phyloP scores from a whole-genome alignment of 768 basidiomycete genomes.

The Boletus barrowsii region DNA sequence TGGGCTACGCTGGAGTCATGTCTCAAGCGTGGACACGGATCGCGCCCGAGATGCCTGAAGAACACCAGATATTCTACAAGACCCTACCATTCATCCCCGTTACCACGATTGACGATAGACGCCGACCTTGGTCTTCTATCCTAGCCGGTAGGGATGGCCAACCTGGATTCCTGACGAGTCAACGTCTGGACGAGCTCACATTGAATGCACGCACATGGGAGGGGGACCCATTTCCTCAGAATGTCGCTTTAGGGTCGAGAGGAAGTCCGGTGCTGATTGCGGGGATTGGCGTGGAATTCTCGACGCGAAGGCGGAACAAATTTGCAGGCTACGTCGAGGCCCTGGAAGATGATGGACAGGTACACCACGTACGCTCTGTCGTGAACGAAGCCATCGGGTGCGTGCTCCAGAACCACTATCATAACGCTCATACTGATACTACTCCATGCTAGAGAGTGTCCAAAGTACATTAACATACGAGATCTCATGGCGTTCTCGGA shows the following conservation, averaged over 20 bases:
- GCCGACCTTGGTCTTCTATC: slow-evolving; percentile 60
- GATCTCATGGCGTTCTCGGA: slow-evolving; percentile 44
- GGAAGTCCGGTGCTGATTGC: slow-evolving; percentile 39
- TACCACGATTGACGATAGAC: slow-evolving; percentile 47
- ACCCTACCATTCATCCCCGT: slow-evolving; percentile 55
- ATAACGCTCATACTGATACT: neutral
- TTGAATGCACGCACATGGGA: slow-evolving; percentile 44
- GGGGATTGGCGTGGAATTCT: slow-evolving; percentile 61
- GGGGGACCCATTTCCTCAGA: slow-evolving; percentile 53
- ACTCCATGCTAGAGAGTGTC: slow-evolving; percentile 50
- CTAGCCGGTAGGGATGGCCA: slow-evolving; percentile 43
- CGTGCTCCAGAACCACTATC: slow-evolving; percentile 15
- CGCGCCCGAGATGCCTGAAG: slow-evolving; percentile 43
- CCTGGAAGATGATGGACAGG: slow-evolving; percentile 28
- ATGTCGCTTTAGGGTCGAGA: slow-evolving; percentile 14
- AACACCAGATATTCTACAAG: slow-evolving; percentile 50
- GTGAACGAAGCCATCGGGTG: slow-evolving; percentile 63
- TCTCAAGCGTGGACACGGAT: slow-evolving; percentile 40
- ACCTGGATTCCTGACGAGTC: slow-evolving; percentile 43
- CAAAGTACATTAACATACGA: slow-evolving; percentile 64
- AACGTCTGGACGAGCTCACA: slow-evolving; percentile 36
- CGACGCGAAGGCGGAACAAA: slow-evolving; percentile 59
- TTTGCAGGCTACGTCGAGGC: slow-evolving; percentile 51
- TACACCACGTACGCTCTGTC: slow-evolving; percentile 34
- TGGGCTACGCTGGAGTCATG: slow-evolving; percentile 40